Percentiles rank a stretch among this genome's conserved stretches.
phyloP scores from a whole-genome alignment of 2,329 filamentous ascomycete species.

The Massarina eburnea region DNA sequence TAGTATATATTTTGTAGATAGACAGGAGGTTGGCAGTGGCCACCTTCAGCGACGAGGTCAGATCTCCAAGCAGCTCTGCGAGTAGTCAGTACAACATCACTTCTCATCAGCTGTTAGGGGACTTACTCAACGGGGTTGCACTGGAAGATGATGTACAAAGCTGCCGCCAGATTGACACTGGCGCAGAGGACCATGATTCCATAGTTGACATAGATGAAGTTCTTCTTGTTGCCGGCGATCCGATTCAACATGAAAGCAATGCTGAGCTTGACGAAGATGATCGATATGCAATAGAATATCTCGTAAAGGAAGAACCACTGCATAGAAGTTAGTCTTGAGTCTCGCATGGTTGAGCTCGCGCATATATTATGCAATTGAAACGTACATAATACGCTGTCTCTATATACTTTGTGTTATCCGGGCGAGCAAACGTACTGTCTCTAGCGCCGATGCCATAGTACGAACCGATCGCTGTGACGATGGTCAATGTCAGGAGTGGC shows the following conservation, averaged over 20 bases:
- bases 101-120: fast-evolving
- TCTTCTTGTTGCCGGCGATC: slow-evolving; percentile 31
- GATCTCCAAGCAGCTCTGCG: slow-evolving; percentile 22
- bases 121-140: slow-evolving; percentile 33
- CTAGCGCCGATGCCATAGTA: slow-evolving; percentile 38
- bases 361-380: slow-evolving; percentile 9
- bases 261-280: slow-evolving; percentile 42
- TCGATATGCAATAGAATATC: slow-evolving; percentile 39
- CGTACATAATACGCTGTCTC: slow-evolving; percentile 13
- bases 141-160: slow-evolving; percentile 42
- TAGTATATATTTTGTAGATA: slow-evolving; percentile 38
- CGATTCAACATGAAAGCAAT: slow-evolving; percentile 41
- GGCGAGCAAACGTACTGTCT: slow-evolving; percentile 16
- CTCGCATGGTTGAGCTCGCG: too few species aligned
- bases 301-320: slow-evolving; percentile 44
- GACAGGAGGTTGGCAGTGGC: slow-evolving; percentile 25
- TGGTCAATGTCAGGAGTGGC: slow-evolving; percentile 27
- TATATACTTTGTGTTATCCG: slow-evolving; percentile 16
- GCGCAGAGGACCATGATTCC: slow-evolving; percentile 32
- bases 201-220: slow-evolving; percentile 30
- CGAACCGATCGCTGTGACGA: slow-evolving; percentile 28
- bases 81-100: neutral
- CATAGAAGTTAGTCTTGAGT: neutral
- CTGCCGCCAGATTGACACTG: slow-evolving; percentile 31
- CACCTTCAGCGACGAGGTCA: slow-evolving; percentile 28